Conservation (phyloP, 2,329 filamentous ascomycete genomes). For the Fusarium dimerum region DNA sequence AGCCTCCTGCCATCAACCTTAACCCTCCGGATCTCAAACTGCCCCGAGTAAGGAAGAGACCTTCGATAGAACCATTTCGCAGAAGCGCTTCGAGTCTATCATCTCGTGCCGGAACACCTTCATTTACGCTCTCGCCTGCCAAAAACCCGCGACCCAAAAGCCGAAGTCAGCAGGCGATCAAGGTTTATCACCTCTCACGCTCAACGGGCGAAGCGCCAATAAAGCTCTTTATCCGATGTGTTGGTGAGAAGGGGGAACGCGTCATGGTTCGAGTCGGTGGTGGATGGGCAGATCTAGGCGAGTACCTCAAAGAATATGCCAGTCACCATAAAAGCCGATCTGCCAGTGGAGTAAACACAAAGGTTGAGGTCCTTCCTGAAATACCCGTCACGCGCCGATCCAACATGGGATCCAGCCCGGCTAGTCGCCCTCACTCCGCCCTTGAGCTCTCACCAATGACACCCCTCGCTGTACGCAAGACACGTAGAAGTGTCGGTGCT, state of each 20-base stretch:
- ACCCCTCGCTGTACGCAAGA: slow-evolving; percentile 57
- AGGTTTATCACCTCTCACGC: slow-evolving; percentile 87
- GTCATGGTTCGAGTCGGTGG: slow-evolving; percentile 98
- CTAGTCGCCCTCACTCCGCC: slow-evolving; percentile 43
- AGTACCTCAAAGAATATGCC: slow-evolving; percentile 92
- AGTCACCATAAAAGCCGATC: slow-evolving; percentile 83
- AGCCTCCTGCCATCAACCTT: slow-evolving; percentile 51
- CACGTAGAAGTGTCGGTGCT: slow-evolving; percentile 47
- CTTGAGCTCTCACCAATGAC: slow-evolving; percentile 42
- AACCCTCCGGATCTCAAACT: slow-evolving; percentile 60
- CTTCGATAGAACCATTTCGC: slow-evolving; percentile 44
- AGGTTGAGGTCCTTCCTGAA: slow-evolving; percentile 55
- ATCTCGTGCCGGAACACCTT: slow-evolving; percentile 61
- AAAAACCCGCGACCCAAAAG: slow-evolving; percentile 51
- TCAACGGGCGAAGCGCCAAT: slow-evolving; percentile 84
- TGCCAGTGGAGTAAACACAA: slow-evolving; percentile 46
- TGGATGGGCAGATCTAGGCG: slow-evolving; percentile 95
- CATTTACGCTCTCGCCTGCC: slow-evolving; percentile 69
- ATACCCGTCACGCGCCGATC: slow-evolving; percentile 29
- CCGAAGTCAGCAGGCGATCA: slow-evolving; percentile 71
- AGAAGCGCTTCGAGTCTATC: slow-evolving; percentile 55
- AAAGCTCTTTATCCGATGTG: slow-evolving; percentile 90
- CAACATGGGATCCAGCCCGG: slow-evolving; percentile 42
- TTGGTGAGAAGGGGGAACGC: slow-evolving; percentile 85
- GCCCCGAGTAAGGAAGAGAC: slow-evolving; percentile 46